Evolutionary conservation across 306 rosid genomes (phyloP), one percentile per base, ranked within the genome.

Genomic region (Spatholobus suberectus): DNA sequence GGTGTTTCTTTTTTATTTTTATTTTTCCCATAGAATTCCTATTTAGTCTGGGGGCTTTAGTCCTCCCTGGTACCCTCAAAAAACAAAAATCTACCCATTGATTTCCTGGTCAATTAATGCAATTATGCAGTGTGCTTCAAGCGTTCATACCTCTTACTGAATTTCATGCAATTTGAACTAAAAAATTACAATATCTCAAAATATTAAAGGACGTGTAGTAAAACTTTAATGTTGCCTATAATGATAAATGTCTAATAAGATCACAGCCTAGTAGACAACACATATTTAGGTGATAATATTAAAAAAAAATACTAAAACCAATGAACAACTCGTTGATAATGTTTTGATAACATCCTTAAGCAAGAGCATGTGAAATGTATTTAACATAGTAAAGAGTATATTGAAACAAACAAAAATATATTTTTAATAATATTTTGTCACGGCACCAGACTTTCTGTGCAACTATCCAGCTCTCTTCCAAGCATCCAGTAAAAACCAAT

Each of bases 401-500:
- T 4, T 18, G 24, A 58, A 80, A 58, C 63, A 43, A 71, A 54
- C 54, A 70, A 15, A 46, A 34, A 6, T 32, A 59, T 26, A 15
- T 7, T 37, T 70, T 4, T 12, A 26, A 49, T 27, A 71, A 20
- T 38, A 18, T 38, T 54, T n/a, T 35, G 24, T 65, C 46, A 1
- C 14, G 24, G 44, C 2, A 35, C 26, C 72, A 5, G 24, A 37
- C 15, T 35, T 8, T 35, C 5, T 32, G 32, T 46, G 73, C 65
- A 32, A 47, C 23, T 59, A 70, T 59, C 35, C 76, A 10, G 34
- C 32, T 77, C 58, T 77, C 72, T 37, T 77, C 86, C 67, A 61
- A 49, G 52, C 43, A 38, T 49, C 75, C 40, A 51, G 17, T 59
- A n/a, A 77, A 27, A 49, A 23, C 70, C 61, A 59, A 15, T 23